Percentiles rank a stretch among this genome's conserved stretches.
These are phyloP conservation scores for Pythium brachiatum DNA, from an alignment of 352 stramenopile genomes.

Conservation along the genomic window DNA sequence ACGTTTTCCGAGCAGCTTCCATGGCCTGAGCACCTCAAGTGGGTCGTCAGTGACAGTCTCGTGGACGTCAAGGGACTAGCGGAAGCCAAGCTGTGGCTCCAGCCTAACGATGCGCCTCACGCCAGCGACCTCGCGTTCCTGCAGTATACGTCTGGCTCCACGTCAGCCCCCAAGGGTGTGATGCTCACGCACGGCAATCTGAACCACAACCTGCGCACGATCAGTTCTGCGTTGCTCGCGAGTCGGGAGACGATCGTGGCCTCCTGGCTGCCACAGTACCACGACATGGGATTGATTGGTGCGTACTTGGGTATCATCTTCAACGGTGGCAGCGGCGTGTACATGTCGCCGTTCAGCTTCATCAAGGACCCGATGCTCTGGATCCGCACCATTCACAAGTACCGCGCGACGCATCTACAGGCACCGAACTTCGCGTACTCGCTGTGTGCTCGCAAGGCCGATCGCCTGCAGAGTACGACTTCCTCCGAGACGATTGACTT, in stretches of 20 bases:
- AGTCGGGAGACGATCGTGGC: conserved; percentile 93
- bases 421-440: conserved; percentile 99
- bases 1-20: conserved; percentile 51
- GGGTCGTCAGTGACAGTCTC: conserved; percentile 84
- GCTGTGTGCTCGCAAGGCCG: conserved; percentile 94
- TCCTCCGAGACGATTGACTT: conserved; percentile 75
- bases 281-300: conserved; percentile 99
- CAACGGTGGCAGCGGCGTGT: conserved; percentile 92
- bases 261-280: conserved; percentile 99
- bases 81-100: conserved; percentile 42
- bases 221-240: conserved; percentile 89
- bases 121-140: conserved; percentile 92
- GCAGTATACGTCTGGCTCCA: conserved; percentile 99
- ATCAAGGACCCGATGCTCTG: conserved; percentile 95
- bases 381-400: conserved; percentile 89
- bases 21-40: conserved; percentile 89
- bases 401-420: conserved; percentile 95
- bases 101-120: conserved; percentile 31
- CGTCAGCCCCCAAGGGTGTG: conserved; percentile 97
- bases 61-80: conserved; percentile 41
- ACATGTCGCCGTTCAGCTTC: conserved; percentile 98
- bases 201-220: conserved; percentile 95
- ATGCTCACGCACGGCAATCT: conserved; percentile 97
- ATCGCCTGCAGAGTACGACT: conserved; percentile 35
- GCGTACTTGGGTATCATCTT: conserved; percentile 84